Conservation (phyloP, 495 filamentous ascomycete species). For the Ramalina intermedia region DNA sequence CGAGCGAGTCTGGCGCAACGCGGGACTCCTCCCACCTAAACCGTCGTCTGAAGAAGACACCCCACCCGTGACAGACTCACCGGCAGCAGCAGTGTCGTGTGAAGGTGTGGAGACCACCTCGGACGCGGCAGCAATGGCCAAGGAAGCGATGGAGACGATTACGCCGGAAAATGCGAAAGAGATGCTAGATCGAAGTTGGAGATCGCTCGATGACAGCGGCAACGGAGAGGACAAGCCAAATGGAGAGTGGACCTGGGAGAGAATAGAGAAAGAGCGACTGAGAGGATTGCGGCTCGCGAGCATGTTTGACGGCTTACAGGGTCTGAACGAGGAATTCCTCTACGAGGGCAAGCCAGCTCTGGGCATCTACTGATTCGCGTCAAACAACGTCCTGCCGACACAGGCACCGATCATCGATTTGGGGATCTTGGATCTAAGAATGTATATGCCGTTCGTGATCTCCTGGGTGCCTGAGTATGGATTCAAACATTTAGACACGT, state of each 20-base stretch:
- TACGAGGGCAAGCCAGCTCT: conserved; percentile 7
- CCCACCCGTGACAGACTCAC: neutral
- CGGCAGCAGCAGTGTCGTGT: neutral
- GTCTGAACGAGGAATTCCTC: conserved; percentile 25
- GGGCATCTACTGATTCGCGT: conserved; percentile 2
- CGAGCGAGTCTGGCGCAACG: conserved; percentile 54
- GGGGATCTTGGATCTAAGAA: too few relatives aligned
- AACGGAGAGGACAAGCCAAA: neutral
- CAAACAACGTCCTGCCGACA: too few relatives aligned
- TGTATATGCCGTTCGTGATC: too few relatives aligned
- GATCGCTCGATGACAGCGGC: conserved; percentile 1
- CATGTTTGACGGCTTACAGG: conserved; percentile 35
- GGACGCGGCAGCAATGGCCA: neutral
- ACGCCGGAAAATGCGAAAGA: conserved; percentile 4
- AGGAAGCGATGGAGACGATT: neutral
- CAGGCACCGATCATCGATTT: too few relatives aligned
- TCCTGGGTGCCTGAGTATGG: too few relatives aligned
- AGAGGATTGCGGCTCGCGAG: conserved; percentile 40
- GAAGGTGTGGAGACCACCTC: neutral
- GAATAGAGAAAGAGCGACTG: conserved; percentile 41
- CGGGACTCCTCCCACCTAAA: conserved; percentile 50
- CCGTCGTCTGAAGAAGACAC: conserved; percentile 17
- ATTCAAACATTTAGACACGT: too few relatives aligned
- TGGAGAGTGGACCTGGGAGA: conserved; percentile 38
- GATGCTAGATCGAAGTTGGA: neutral